Conservation (phyloP, 371 early-diverging fungal species). For the Basidiobolus meristosporus region DNA sequence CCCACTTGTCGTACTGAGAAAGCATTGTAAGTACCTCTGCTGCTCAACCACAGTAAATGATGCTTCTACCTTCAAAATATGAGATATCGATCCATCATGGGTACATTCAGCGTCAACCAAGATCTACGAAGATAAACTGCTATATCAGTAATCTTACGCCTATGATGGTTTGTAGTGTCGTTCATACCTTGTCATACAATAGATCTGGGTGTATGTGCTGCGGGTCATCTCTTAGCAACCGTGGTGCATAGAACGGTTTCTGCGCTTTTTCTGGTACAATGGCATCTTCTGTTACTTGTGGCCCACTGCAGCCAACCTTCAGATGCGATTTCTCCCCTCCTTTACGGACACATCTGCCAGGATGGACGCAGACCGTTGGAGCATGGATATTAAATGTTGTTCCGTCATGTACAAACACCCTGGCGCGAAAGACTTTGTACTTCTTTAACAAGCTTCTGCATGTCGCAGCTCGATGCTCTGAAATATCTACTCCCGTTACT, state of each 20-base stretch:
- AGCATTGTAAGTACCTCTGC: too few relatives aligned
- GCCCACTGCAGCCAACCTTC: too few relatives aligned
- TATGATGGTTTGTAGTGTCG: neutral
- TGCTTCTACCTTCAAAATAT: conserved; percentile 68
- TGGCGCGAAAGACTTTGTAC: conserved; percentile 28
- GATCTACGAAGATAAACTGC: neutral
- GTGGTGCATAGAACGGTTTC: conserved; percentile 62
- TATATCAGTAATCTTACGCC: too few relatives aligned
- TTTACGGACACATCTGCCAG: neutral
- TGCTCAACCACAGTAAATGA: too few relatives aligned
- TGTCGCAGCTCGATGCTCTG: conserved; percentile 45
- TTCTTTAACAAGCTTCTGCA: conserved; percentile 44
- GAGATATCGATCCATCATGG: conserved; percentile 85
- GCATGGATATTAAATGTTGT: conserved; percentile 53
- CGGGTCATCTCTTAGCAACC: conserved; percentile 38
- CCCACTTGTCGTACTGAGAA: conserved; percentile 31
- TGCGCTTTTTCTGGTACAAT: conserved; percentile 1
- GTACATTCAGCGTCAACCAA: conserved; percentile 16
- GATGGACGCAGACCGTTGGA: conserved; percentile 29
- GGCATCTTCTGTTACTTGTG: too few relatives aligned
- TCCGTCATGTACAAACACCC: conserved; percentile 63
- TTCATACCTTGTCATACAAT: conserved; percentile 57
- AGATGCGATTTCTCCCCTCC: too few relatives aligned
- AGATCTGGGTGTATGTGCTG: conserved; percentile 12
- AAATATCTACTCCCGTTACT: conserved; percentile 84